phyloP scores from a whole-genome alignment of 164 flowering plant species.

The Dillenia suffruticosa region DNA sequence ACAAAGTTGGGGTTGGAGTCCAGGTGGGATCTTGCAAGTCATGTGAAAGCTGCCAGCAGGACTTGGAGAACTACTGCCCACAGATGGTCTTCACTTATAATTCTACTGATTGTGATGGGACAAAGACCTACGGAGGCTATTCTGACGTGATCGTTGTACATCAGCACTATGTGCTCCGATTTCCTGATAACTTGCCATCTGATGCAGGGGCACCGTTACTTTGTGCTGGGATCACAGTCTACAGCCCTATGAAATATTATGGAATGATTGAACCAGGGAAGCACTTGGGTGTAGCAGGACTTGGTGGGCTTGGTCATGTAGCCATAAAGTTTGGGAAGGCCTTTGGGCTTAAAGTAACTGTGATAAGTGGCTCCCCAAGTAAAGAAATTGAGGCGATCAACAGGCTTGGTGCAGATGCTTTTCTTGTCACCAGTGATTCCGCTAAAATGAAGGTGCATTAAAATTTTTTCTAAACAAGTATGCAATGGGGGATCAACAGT shows the following conservation, averaged over 20 bases:
- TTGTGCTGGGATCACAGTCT: constrained; percentile 58
- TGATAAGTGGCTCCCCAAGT: constrained; percentile 42
- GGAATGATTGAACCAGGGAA: constrained; percentile 44
- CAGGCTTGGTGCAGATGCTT: constrained; percentile 47
- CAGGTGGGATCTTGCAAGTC: constrained; percentile 34
- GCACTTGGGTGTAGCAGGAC: constrained; percentile 55
- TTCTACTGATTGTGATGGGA: constrained; percentile 26
- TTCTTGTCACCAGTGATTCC: constrained; percentile 34
- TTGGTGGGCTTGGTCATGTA: constrained; percentile 67
- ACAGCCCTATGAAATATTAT: constrained; percentile 57
- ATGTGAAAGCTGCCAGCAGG: constrained; percentile 40
- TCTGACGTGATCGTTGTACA: constrained; percentile 40
- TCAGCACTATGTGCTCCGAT: constrained; percentile 27
- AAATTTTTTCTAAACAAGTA: background rate
- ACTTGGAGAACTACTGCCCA: constrained; percentile 47
- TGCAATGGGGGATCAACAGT: background rate
- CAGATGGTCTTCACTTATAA: constrained; percentile 27
- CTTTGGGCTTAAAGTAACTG: constrained; percentile 52
- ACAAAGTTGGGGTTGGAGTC: constrained; percentile 44
- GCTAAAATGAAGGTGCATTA: constrained; percentile 35
- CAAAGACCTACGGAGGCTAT: constrained; percentile 49
- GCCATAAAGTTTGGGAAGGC: constrained; percentile 60
- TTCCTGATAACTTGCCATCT: constrained; percentile 43
- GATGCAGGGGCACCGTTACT: constrained; percentile 50
- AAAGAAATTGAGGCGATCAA: constrained; percentile 43